Conservation (phyloP, 768 basidiomycete species). For the Russula dissimulans region DNA sequence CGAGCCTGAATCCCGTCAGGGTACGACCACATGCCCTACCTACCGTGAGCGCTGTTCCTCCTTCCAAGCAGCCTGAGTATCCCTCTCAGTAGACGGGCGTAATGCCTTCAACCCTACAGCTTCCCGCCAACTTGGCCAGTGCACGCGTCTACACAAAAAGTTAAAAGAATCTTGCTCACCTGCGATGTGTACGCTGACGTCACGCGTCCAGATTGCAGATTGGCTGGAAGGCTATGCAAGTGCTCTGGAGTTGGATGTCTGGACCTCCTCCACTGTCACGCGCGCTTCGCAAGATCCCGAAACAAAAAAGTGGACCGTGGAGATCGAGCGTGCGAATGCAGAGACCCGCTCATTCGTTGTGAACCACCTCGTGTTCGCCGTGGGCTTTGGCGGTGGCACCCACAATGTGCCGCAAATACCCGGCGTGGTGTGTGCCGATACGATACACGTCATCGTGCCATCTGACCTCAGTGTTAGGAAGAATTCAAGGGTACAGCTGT, state of each 20-base stretch:
- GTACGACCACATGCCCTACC: slow-evolving; percentile 47
- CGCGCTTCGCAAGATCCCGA: slow-evolving; percentile 16
- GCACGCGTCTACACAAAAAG: slow-evolving; percentile 27
- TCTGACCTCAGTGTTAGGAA: slow-evolving; percentile 14
- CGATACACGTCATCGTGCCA: too few relatives aligned
- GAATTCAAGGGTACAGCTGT: slow-evolving; percentile 28
- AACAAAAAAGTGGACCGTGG: slow-evolving; percentile 19
- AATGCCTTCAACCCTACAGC: neutral
- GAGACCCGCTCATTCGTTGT: slow-evolving; percentile 13
- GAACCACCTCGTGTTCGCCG: slow-evolving; percentile 27
- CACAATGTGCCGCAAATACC: slow-evolving; percentile 26
- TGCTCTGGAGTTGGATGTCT: slow-evolving; percentile 51
- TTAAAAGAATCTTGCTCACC: neutral
- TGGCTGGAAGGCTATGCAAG: slow-evolving; percentile 62
- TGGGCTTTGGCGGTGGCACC: slow-evolving; percentile 28
- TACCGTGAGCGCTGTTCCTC: slow-evolving; percentile 19
- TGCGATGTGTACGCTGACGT: neutral
- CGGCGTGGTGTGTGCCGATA: slow-evolving; percentile 7
- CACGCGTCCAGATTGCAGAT: slow-evolving; percentile 41
- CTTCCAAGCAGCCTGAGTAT: neutral
- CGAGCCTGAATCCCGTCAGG: slow-evolving; percentile 25
- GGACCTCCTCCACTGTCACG: slow-evolving; percentile 35
- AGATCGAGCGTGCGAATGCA: slow-evolving; percentile 11
- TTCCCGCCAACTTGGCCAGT: slow-evolving; percentile 30
- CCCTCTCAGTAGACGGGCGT: neutral